These are phyloP conservation scores for Coffea humblotiana DNA, from an alignment of 305 asterid genomes.

Conservation along the genomic window DNA sequence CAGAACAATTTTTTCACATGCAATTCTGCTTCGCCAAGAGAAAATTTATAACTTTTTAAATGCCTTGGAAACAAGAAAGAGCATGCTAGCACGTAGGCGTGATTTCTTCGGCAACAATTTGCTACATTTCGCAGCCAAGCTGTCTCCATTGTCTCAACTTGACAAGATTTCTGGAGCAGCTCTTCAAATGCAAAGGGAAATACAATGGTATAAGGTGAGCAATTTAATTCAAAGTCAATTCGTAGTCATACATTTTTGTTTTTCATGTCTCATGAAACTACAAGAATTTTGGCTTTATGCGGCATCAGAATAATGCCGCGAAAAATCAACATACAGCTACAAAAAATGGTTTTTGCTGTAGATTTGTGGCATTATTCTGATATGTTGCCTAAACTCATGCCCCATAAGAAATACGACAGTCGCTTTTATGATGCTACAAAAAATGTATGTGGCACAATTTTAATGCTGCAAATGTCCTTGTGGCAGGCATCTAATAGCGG, in stretches of 20 bases:
- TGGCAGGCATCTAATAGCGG: too few species aligned
- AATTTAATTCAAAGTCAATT: background rate
- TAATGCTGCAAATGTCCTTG: too few species aligned
- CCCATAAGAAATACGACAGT: too few species aligned
- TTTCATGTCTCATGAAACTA: background rate
- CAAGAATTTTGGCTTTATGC: too few species aligned
- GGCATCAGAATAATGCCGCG: too few species aligned
- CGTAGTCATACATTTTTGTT: background rate
- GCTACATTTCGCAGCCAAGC: conserved; percentile 30
- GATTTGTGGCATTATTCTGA: too few species aligned
- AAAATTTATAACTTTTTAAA: conserved; percentile 26
- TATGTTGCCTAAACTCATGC: too few species aligned
- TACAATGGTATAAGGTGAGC: conserved; percentile 43
- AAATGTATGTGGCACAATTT: too few species aligned
- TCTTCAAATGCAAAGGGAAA: conserved; percentile 50
- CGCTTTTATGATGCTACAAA: too few species aligned
- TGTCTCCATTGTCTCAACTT: conserved; percentile 16
- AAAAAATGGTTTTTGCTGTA: too few species aligned
- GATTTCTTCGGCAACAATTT: conserved; percentile 26
- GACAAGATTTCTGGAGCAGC: conserved; percentile 48
- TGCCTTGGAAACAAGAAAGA: conserved; percentile 19
- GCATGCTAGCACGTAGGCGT: conserved; percentile 14
- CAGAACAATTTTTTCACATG: conserved; percentile 32
- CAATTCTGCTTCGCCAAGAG: conserved; percentile 24
- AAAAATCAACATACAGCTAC: too few species aligned